Evolutionary conservation across 768 basidiomycete species (phyloP).

Genomic region (Asterophora lycoperdoides): DNA sequence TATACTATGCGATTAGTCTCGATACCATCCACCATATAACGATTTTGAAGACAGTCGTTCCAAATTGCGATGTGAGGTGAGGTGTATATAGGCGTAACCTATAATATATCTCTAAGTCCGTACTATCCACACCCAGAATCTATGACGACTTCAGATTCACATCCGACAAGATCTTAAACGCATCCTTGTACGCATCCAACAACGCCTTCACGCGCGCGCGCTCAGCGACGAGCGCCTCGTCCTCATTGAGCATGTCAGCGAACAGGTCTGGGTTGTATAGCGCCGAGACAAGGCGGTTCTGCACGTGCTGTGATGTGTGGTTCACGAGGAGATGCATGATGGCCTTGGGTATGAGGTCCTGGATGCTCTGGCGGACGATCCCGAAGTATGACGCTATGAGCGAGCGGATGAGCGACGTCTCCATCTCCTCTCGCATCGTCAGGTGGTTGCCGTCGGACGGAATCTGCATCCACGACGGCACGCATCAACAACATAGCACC

Average conservation of each 20-base stretch:
- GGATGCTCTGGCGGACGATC: constrained; percentile 94
- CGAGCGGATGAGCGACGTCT: constrained; percentile 89
- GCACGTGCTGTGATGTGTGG: constrained; percentile 92
- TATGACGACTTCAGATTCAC: constrained; percentile 68
- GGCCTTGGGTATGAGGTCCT: constrained; percentile 95
- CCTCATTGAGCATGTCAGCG: constrained; percentile 87
- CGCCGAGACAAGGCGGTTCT: constrained; percentile 91
- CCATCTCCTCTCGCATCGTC: constrained; percentile 90
- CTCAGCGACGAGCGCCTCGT: constrained; percentile 92
- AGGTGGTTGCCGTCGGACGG: constrained; percentile 60
- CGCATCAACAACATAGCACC: not conserved
- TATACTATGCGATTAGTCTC: not conserved
- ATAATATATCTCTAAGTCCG: constrained; percentile 11
- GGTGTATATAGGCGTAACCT: too few relatives aligned
- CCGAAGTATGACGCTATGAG: constrained; percentile 94
- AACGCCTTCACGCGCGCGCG: constrained; percentile 89
- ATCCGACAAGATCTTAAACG: constrained; percentile 83
- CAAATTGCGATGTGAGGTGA: too few relatives aligned
- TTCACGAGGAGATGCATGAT: constrained; percentile 99
- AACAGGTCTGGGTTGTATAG: constrained; percentile 96
- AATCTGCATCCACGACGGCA: constrained; percentile 11
- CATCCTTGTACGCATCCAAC: constrained; percentile 93
- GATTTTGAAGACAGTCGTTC: too few relatives aligned
- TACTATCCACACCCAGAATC: constrained; percentile 4
- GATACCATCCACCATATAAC: too few relatives aligned